Conservation (phyloP, 331 rosid genomes). For the Arachis monticola region DNA sequence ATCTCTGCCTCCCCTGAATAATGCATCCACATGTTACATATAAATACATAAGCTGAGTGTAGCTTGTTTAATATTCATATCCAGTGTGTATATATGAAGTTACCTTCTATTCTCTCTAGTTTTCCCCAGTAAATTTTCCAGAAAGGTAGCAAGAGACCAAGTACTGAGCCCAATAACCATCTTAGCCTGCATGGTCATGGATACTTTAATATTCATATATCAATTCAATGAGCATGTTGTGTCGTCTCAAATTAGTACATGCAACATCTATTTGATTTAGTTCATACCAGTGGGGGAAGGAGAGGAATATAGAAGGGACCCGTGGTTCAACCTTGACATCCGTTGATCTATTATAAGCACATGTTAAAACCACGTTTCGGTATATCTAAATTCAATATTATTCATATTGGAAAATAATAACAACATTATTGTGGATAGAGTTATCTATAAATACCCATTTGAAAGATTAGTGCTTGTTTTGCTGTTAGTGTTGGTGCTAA, state of each 20-base stretch:
- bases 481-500: conserved; percentile 44
- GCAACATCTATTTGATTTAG: conserved; percentile 20
- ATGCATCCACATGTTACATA: conserved; percentile 4
- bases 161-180: conserved; percentile 63
- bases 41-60: background rate
- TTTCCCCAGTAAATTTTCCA: conserved; percentile 50
- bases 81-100: background rate
- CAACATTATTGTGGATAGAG: background rate
- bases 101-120: conserved; percentile 64
- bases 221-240: background rate
- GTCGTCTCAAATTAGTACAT: conserved; percentile 7
- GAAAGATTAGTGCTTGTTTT: conserved; percentile 32
- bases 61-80: background rate
- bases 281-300: conserved; percentile 49
- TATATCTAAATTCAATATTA: background rate
- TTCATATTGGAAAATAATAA: background rate
- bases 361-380: background rate
- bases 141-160: conserved; percentile 54
- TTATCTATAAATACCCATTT: conserved; percentile 34
- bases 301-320: conserved; percentile 28
- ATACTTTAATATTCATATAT: background rate
- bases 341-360: conserved; percentile 32
- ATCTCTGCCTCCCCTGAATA: conserved; percentile 54
- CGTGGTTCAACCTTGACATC: conserved; percentile 40
- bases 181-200: conserved; percentile 57